Base-by-base conservation (phyloP, 169 alveolate species). In the Babesia sp. region DNA sequence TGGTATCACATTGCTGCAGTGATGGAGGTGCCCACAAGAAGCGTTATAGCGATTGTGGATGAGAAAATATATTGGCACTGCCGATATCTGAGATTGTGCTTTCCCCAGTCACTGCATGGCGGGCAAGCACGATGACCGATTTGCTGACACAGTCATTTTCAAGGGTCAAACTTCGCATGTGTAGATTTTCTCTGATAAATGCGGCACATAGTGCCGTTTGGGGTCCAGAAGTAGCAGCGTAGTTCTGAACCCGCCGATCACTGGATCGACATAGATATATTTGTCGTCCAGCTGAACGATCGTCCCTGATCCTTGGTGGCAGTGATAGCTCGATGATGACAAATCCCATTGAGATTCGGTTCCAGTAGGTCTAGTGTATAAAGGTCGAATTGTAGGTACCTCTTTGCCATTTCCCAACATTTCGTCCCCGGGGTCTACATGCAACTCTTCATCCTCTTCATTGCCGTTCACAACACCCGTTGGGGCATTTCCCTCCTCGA, bases 271-370 rank as follows among this genome's bases (percentile, higher is more conserved):
- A 24, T 72, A 72, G 11, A 72, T 72, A 33, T 56, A 72, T 20
- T 39, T 41, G 46, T 60, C 48, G 1, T 18, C 57, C 4, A 72
- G 14, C 31, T 72, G 51, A 34, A 72, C 5, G 6, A 72, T 72
- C n/a, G 73, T 64, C 37, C 83, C 83, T 16, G 83, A 58, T 34
- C 83, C 74, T 45, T 61, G 63, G 24, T 72, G 83, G 8, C 22
- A 11, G 41, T 50, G 63, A 54, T 72, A 72, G 2, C 53, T 46
- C 4, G 74, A 64, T 29, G 61, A 5, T 2, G 60, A 46, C 1
- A 64, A 18, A 64, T 64, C 74, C 53, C 29, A 29, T 3, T 33
- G 53, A 16, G 14, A 12, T 1, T 64, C 61, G 26, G 22, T 50
- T n/a, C 14, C 28, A 4, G 29, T 33, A 34, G 8, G 29, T 12